Conservation (phyloP, 169 alveolate genomes). For the Plasmodium gallinaceum region DNA sequence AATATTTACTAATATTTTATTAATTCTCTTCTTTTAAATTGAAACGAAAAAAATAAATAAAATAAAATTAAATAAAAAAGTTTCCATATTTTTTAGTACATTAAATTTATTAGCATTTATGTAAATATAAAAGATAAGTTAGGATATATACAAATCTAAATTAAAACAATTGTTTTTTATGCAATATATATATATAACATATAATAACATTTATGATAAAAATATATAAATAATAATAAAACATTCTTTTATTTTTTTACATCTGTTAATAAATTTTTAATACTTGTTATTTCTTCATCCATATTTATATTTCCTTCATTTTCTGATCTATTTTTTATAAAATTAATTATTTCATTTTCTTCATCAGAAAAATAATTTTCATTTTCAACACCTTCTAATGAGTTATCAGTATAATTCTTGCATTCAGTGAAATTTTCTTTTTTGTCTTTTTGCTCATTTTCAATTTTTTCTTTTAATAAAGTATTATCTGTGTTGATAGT, state of each 20-base stretch:
- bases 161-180: not conserved
- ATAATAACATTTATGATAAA: not conserved
- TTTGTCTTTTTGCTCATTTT: not conserved
- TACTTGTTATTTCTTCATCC: constrained; percentile 12
- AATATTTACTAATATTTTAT: no score
- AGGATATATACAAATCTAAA: no score
- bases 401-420: not conserved
- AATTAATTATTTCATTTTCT: constrained; percentile 54
- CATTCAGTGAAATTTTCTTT: not conserved
- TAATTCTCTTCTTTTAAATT: no score
- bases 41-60: no score
- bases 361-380: constrained; percentile 60
- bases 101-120: no score
- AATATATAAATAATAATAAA: no score
- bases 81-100: no score
- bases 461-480: not conserved
- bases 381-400: not conserved
- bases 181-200: constrained; percentile 4
- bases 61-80: no score
- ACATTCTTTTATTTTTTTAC: not conserved
- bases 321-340: constrained; percentile 27
- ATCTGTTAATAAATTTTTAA: constrained; percentile 31
- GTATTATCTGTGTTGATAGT: not conserved
- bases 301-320: not conserved
- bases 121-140: no score